phyloP scores from a whole-genome alignment of 768 basidiomycete species.

The Leccinum variicolor region DNA sequence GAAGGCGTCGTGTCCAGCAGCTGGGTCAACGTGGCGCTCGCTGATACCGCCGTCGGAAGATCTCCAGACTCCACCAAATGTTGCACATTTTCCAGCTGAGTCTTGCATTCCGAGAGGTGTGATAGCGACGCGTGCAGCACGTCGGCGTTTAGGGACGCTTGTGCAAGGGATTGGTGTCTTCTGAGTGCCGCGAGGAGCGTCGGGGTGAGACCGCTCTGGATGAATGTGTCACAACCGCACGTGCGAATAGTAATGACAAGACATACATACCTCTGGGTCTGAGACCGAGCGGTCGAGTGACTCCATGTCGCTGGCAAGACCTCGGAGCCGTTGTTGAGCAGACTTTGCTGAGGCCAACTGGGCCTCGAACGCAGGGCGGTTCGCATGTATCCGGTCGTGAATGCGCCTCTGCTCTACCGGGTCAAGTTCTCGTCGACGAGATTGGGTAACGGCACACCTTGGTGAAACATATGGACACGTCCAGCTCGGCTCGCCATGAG shows the following conservation, averaged over 20 bases:
- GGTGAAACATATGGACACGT: slow-evolving; percentile 64
- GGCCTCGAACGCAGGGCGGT: slow-evolving; percentile 59
- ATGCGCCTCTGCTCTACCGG: slow-evolving; percentile 51
- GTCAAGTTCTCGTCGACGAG: slow-evolving; percentile 2
- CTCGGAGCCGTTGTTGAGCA: slow-evolving; percentile 55
- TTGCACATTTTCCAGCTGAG: slow-evolving; percentile 43
- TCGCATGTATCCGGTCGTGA: slow-evolving; percentile 65
- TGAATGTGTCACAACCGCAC: slow-evolving; percentile 10
- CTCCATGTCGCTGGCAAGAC: slow-evolving; percentile 53
- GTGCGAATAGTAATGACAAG: background rate
- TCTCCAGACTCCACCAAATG: slow-evolving; percentile 51
- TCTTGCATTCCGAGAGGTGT: slow-evolving; percentile 52
- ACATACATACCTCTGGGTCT: slow-evolving; percentile 51
- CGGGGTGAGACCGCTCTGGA: slow-evolving; percentile 67
- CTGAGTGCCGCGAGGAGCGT: slow-evolving; percentile 51
- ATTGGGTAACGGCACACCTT: slow-evolving; percentile 47
- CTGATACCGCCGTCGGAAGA: slow-evolving; percentile 60
- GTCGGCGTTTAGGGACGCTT: slow-evolving; percentile 56
- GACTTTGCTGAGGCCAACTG: slow-evolving; percentile 62
- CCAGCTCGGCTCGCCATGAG: slow-evolving; percentile 71
- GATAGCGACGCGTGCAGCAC: slow-evolving; percentile 48
- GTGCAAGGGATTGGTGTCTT: slow-evolving; percentile 61
- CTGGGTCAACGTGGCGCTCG: slow-evolving; percentile 39
- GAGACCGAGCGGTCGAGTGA: slow-evolving; percentile 48
- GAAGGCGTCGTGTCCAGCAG: slow-evolving; percentile 47